Conservation (phyloP, 306 rosid species). For the Spatholobus suberectus region DNA sequence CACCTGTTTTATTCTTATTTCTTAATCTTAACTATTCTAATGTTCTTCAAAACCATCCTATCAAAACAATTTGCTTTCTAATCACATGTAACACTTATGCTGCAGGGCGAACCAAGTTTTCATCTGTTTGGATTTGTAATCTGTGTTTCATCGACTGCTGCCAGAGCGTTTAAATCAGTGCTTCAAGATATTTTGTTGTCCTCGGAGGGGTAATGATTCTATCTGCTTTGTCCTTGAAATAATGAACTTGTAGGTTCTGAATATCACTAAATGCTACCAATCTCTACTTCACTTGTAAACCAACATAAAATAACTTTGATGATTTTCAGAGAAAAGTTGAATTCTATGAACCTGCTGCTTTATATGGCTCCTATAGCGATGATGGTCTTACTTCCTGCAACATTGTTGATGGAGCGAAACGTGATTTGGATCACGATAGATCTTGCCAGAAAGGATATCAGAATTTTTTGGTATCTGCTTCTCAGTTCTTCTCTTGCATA, state of each 20-base stretch:
- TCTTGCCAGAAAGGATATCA: constrained; percentile 49
- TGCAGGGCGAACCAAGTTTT: constrained; percentile 59
- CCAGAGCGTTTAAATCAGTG: constrained; percentile 60
- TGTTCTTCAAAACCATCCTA: neutral
- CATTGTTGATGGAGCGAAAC: constrained; percentile 51
- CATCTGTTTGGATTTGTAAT: constrained; percentile 54
- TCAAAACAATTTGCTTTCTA: neutral
- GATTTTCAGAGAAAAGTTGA: constrained; percentile 48
- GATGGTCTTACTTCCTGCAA: constrained; percentile 51
- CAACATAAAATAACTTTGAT: neutral
- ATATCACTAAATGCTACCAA: neutral
- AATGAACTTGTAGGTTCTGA: neutral
- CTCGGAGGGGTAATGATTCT: constrained; percentile 48
- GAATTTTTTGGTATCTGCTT: constrained; percentile 52
- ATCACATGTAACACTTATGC: constrained; percentile 14
- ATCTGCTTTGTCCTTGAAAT: neutral
- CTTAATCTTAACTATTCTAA: neutral
- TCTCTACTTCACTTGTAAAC: constrained; percentile 1
- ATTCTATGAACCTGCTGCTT: constrained; percentile 58
- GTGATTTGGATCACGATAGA: constrained; percentile 51
- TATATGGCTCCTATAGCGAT: constrained; percentile 60
- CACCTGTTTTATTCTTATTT: neutral
- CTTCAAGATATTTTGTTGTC: constrained; percentile 57
- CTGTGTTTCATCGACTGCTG: constrained; percentile 52
- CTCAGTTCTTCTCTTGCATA: constrained; percentile 56